A percentile compares a stretch with the other conserved stretches of the same genome.
phyloP scores from a whole-genome alignment of 306 rosid species.

The Trifolium repens region DNA sequence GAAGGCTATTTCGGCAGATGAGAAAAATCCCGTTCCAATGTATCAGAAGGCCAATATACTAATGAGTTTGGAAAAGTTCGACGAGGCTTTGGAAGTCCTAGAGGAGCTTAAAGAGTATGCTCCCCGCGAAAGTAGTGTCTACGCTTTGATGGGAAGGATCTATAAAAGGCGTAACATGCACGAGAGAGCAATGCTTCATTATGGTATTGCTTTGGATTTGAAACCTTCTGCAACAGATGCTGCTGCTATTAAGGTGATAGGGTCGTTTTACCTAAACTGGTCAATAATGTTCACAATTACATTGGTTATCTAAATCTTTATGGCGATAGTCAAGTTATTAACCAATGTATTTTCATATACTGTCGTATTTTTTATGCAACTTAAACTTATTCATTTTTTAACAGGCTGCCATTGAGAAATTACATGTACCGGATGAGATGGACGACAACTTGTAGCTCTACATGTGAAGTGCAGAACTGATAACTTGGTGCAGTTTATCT shows the following conservation, averaged over 20 bases:
- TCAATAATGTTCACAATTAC: not conserved
- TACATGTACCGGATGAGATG: slow-evolving; percentile 91
- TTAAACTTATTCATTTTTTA: slow-evolving; percentile 12
- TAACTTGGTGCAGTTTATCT: slow-evolving; percentile 44
- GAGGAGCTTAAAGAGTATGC: slow-evolving; percentile 91
- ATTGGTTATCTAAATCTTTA: not conserved
- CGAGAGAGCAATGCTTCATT: slow-evolving; percentile 94
- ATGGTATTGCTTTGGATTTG: slow-evolving; percentile 94
- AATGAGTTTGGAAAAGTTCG: slow-evolving; percentile 71
- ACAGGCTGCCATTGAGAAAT: slow-evolving; percentile 97
- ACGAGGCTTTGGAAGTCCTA: slow-evolving; percentile 84
- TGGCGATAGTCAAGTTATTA: not conserved
- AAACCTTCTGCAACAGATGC: slow-evolving; percentile 96
- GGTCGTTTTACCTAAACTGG: slow-evolving; percentile 6
- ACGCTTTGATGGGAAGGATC: slow-evolving; percentile 94
- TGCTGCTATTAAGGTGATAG: slow-evolving; percentile 85
- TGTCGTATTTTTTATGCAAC: slow-evolving; percentile 6
- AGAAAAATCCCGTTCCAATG: slow-evolving; percentile 98
- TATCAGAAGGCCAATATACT: slow-evolving; percentile 97
- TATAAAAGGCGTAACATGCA: slow-evolving; percentile 85
- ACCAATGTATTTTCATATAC: not conserved
- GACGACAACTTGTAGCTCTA: slow-evolving; percentile 75
- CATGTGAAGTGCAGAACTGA: slow-evolving; percentile 33
- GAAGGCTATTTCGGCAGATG: slow-evolving; percentile 88
- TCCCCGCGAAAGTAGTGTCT: slow-evolving; percentile 94